These are phyloP conservation scores for Myxozyma lipomycoides DNA, from an alignment of 805 yeast genomes.

Conservation along the genomic window DNA sequence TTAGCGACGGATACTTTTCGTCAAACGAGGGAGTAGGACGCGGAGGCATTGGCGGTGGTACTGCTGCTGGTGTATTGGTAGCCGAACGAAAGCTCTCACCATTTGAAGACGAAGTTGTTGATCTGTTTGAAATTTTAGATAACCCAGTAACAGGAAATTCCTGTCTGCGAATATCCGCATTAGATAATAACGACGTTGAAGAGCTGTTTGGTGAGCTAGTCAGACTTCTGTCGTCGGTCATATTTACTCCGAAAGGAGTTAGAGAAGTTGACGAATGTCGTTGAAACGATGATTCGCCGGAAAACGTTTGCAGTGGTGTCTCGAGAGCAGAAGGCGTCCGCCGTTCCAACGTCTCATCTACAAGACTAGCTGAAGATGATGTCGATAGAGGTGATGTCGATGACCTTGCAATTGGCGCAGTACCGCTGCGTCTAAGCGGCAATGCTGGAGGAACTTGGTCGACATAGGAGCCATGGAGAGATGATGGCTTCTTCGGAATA, in stretches of 20 bases:
- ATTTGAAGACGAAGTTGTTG: background rate
- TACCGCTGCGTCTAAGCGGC: slow-evolving; percentile 18
- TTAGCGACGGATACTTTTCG: background rate
- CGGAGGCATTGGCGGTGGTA: slow-evolving; percentile 16
- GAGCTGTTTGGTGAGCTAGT: too few relatives aligned
- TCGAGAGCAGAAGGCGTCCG: slow-evolving; percentile 2
- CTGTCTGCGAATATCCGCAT: slow-evolving; percentile 4
- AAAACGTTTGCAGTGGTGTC: slow-evolving; percentile 23
- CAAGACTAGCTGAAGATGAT: background rate
- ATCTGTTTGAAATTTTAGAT: slow-evolving; percentile 5
- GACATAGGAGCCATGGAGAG: slow-evolving; percentile 10
- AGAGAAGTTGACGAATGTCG: background rate
- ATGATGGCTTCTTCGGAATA: slow-evolving; percentile 20
- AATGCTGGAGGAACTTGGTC: slow-evolving; percentile 16
- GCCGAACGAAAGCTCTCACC: background rate
- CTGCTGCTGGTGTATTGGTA: background rate
- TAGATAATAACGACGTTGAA: too few relatives aligned
- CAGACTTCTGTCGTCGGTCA: background rate
- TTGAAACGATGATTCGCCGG: background rate
- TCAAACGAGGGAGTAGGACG: slow-evolving; percentile 7
- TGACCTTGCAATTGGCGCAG: background rate
- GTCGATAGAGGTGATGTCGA: background rate
- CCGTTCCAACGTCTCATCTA: slow-evolving; percentile 2
- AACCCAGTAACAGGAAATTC: slow-evolving; percentile 23
- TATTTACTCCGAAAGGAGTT: background rate